Evolutionary conservation across 345 rosid species (phyloP).

Genomic region (Cardiospermum halicacabum): DNA sequence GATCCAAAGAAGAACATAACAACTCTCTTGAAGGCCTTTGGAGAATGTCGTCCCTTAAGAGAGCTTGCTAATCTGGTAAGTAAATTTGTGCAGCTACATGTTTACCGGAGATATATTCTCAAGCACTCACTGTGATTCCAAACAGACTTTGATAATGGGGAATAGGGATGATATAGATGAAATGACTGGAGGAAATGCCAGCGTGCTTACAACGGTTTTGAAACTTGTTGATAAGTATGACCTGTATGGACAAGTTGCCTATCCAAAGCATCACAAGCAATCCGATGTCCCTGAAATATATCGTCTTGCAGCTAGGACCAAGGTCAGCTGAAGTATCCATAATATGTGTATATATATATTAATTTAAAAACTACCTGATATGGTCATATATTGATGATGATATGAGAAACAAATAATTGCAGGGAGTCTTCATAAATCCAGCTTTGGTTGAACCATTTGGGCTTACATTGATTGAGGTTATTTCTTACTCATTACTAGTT

Average conservation of each 20-base stretch:
- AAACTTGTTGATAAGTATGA: conserved; percentile 90
- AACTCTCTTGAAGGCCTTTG: conserved; percentile 89
- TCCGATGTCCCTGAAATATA: conserved; percentile 94
- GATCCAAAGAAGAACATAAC: conserved; percentile 97
- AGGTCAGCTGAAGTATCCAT: conserved; percentile 38
- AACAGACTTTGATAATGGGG: conserved; percentile 88
- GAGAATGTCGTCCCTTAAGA: conserved; percentile 82
- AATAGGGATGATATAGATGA: conserved; percentile 89
- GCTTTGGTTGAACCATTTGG: conserved; percentile 98
- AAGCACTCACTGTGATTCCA: conserved; percentile 7
- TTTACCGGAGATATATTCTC: neutral
- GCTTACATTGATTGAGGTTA: conserved; percentile 93
- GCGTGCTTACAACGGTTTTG: conserved; percentile 72
- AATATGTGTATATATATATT: too few relatives aligned
- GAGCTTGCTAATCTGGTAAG: conserved; percentile 96
- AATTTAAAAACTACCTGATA: conserved; percentile 1
- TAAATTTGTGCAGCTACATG: neutral
- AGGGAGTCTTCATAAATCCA: conserved; percentile 98
- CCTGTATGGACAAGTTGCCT: conserved; percentile 87
- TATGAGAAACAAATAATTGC: conserved; percentile 19
- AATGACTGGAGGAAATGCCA: conserved; percentile 74
- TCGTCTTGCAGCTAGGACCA: conserved; percentile 84
- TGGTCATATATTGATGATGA: conserved; percentile 10
- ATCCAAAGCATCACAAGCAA: conserved; percentile 98
- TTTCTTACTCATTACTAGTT: conserved; percentile 4